Conservation (phyloP, 345 rosid genomes). For the Durio zibethinus region DNA sequence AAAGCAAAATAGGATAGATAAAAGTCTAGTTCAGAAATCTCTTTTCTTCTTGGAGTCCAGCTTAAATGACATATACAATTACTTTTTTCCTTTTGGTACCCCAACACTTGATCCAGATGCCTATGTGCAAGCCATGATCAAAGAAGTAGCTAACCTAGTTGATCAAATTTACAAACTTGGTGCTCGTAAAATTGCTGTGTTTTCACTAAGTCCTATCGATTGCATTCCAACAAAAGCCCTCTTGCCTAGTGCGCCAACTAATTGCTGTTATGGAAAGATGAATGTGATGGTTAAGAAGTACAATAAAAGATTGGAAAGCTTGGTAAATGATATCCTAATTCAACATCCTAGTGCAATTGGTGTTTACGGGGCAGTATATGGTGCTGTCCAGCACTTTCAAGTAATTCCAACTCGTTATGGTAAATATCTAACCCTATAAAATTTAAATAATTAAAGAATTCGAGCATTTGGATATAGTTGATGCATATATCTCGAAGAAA, state of each 20-base stretch:
- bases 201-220: slow-evolving; percentile 58
- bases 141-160: slow-evolving; percentile 30
- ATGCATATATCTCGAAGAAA: background rate
- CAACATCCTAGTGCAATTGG: slow-evolving; percentile 40
- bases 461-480: background rate
- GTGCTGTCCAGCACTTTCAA: slow-evolving; percentile 41
- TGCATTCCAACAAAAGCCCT: slow-evolving; percentile 61
- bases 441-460: too few species aligned
- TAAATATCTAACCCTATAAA: slow-evolving; percentile 9
- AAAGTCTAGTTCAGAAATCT: slow-evolving; percentile 28
- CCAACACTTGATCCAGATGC: slow-evolving; percentile 37
- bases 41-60: slow-evolving; percentile 58
- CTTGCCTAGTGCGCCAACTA: slow-evolving; percentile 40
- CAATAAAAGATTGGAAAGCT: slow-evolving; percentile 40
- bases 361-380: slow-evolving; percentile 52
- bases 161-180: slow-evolving; percentile 45
- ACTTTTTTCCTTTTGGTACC: slow-evolving; percentile 33
- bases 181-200: slow-evolving; percentile 45
- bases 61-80: slow-evolving; percentile 58
- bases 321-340: slow-evolving; percentile 33
- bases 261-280: slow-evolving; percentile 50
- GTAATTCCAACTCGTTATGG: slow-evolving; percentile 47
- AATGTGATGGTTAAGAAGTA: slow-evolving; percentile 53
- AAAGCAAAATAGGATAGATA: slow-evolving; percentile 34
- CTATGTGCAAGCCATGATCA: slow-evolving; percentile 43